Conservation (phyloP, 495 filamentous ascomycete species). For the Lophium mytilinum region DNA sequence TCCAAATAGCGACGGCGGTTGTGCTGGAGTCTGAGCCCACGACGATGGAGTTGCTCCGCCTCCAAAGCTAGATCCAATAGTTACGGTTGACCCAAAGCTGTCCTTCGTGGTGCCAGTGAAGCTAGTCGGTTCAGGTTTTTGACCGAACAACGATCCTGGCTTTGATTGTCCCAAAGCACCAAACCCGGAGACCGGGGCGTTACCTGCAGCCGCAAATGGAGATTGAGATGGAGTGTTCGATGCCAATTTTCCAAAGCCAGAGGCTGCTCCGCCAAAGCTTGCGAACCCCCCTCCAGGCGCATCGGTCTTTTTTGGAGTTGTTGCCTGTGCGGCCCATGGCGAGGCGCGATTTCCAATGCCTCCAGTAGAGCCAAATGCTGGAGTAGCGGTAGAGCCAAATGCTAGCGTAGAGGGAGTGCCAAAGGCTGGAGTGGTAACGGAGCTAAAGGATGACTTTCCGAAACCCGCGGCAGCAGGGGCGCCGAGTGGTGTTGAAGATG, state of each 20-base stretch:
- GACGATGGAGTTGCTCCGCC: conserved; percentile 21
- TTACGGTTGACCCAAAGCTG: conserved; percentile 36
- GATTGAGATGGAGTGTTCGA: background rate
- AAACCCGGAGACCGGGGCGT: conserved; percentile 10
- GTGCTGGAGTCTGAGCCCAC: conserved; percentile 18
- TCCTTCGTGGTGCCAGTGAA: conserved; percentile 17
- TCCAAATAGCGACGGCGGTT: conserved; percentile 14
- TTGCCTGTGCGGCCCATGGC: conserved; percentile 34
- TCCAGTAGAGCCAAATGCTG: conserved; percentile 46
- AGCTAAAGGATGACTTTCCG: conserved; percentile 33
- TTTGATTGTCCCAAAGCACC: conserved; percentile 8
- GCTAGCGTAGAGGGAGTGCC: conserved; percentile 21
- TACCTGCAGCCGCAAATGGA: conserved; percentile 11
- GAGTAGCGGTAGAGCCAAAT: conserved; percentile 18
- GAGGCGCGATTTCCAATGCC: conserved; percentile 35
- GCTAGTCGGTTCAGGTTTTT: conserved; percentile 1
- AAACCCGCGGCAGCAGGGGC: background rate
- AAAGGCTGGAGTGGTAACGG: conserved; percentile 36
- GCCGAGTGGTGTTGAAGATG: conserved; percentile 4
- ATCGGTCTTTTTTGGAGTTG: conserved; percentile 17
- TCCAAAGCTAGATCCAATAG: conserved; percentile 26
- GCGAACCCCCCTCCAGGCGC: conserved; percentile 11
- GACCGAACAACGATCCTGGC: background rate
- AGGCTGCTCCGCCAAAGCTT: conserved; percentile 9
- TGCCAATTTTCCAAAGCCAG: conserved; percentile 19